Percentiles rank a stretch among this genome's conserved stretches.
phyloP scores from a whole-genome alignment of 495 filamentous ascomycete genomes.

The Aspergillus homomorphus region DNA sequence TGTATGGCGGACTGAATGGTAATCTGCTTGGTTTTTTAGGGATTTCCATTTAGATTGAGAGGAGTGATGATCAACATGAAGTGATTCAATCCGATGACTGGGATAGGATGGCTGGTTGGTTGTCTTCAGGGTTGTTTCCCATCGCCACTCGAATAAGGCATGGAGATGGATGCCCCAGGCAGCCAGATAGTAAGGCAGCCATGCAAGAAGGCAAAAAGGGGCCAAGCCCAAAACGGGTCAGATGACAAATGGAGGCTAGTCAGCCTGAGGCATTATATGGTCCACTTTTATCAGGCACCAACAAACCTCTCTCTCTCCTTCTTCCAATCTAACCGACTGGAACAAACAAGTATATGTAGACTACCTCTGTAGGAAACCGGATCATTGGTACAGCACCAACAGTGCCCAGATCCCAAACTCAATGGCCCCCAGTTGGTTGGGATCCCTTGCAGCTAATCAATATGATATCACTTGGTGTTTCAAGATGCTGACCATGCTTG shows the following conservation, averaged over 20 bases:
- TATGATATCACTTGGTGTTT: neutral
- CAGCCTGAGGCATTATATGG: too few relatives aligned
- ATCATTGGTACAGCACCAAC: too few relatives aligned
- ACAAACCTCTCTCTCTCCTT: neutral
- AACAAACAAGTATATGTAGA: too few relatives aligned
- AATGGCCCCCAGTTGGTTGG: neutral
- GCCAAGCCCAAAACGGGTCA: neutral
- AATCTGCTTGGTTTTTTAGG: too few relatives aligned
- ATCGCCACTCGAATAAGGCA: too few relatives aligned
- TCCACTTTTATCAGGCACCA: neutral
- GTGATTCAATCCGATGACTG: too few relatives aligned
- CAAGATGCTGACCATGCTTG: neutral
- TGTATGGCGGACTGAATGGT: conserved; percentile 10
- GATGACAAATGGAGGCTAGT: neutral
- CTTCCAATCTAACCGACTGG: too few relatives aligned
- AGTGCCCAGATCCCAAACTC: neutral
- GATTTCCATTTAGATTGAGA: too few relatives aligned
- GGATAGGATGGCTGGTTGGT: too few relatives aligned
- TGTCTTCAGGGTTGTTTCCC: too few relatives aligned
- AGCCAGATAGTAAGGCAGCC: neutral
- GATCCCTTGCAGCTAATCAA: neutral
- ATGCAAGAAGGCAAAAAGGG: neutral
- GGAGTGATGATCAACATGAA: neutral
- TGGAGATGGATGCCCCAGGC: neutral
- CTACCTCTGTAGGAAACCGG: too few relatives aligned